phyloP scores from a whole-genome alignment of 257 asterid genomes.

The Solanum pinnatisectum region DNA sequence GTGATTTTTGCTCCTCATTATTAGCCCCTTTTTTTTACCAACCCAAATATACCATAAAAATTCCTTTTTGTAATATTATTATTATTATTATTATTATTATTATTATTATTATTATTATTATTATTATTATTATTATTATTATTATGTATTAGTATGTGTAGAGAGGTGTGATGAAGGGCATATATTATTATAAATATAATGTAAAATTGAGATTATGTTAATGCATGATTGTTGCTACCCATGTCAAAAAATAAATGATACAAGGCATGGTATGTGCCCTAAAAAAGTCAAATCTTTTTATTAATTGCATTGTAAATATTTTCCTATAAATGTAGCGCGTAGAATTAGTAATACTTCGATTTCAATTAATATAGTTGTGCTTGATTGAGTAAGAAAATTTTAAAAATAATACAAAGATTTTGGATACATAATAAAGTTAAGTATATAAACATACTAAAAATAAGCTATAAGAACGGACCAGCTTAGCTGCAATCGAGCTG shows the following conservation, averaged over 20 bases:
- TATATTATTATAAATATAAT: neutral
- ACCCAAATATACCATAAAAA: neutral
- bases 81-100: neutral
- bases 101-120: neutral
- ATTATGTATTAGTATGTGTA: neutral
- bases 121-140: neutral
- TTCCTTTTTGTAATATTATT: neutral
- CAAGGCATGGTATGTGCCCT: neutral
- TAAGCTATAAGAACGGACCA: too few species aligned
- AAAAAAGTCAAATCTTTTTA: neutral
- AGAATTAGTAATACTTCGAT: neutral
- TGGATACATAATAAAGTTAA: too few species aligned
- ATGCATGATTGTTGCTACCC: neutral
- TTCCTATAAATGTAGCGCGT: neutral
- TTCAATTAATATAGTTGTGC: neutral
- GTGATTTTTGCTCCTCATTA: neutral
- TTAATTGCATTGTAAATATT: neutral
- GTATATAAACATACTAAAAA: too few species aligned
- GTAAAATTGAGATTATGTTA: neutral
- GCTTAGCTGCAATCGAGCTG: too few species aligned
- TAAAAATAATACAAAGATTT: too few species aligned
- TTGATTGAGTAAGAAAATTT: neutral
- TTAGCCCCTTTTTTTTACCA: neutral
- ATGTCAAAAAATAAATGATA: neutral
- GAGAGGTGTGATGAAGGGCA: neutral